These are phyloP conservation scores for Anthracocystis walkeri DNA, from an alignment of 1,284 basidiomycete species.

Conservation along the genomic window DNA sequence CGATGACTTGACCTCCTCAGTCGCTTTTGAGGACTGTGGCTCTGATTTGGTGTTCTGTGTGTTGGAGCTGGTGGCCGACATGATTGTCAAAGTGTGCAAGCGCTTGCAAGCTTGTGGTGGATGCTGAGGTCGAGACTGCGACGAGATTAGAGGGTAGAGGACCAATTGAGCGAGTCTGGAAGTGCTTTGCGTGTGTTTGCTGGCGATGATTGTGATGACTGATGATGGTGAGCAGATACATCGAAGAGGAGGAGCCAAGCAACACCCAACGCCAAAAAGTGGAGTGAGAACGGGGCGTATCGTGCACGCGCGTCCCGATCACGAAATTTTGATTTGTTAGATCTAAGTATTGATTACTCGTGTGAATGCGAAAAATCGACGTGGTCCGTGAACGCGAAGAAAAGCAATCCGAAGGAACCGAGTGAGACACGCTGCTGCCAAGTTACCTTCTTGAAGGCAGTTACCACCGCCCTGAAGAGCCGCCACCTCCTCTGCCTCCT, in stretches of 20 bases:
- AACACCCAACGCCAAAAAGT: constrained; percentile 15
- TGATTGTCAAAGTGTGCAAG: constrained; percentile 11
- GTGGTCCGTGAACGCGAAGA: constrained; percentile 40
- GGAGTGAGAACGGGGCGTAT: constrained; percentile 10
- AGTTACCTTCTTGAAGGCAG: not conserved
- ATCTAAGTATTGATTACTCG: not conserved
- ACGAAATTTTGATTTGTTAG: constrained; percentile 18
- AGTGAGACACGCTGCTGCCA: not conserved
- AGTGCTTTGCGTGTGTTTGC: not conserved
- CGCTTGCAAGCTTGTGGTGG: not conserved
- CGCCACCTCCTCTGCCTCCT: not conserved
- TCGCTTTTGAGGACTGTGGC: constrained; percentile 26
- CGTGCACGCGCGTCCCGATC: constrained; percentile 46
- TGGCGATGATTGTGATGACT: not conserved
- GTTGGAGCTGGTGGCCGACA: constrained; percentile 43
- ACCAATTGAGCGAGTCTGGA: not conserved
- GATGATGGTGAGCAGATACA: constrained; percentile 1
- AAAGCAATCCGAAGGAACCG: not conserved
- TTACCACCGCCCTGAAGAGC: not conserved
- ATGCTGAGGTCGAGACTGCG: not conserved
- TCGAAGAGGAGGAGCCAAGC: not conserved
- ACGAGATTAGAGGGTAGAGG: not conserved
- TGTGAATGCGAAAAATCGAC: not conserved
- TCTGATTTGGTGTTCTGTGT: constrained; percentile 36
- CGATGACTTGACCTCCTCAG: constrained; percentile 28